Evolutionary conservation across 768 basidiomycete species (phyloP), one percentile per base, ranked within the genome.

Genomic region (Mycena polygramma): DNA sequence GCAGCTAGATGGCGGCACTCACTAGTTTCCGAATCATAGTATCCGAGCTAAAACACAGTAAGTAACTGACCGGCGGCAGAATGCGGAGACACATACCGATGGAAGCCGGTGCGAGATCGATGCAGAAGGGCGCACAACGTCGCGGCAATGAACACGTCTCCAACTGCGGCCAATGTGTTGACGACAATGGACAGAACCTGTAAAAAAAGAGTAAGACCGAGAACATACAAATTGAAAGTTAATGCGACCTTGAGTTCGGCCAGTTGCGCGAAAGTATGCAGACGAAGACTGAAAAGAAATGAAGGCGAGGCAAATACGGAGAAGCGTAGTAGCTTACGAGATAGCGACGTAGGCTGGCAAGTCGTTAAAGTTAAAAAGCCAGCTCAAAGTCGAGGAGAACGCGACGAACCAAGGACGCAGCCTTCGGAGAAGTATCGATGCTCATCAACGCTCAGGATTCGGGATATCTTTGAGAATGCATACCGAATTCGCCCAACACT

Each of bases 41-140:
- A 52, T 88, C 85, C 10, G 87, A 87, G 69, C 83, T 84, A 60
- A 65, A 52, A 62, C n/a, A 55, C 51, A 52, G 70, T 68, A 45
- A 57, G 36, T 19, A 58, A 22, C 39, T 7, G 4, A 45, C 17
- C 5, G 43, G 22, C 2, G 26, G 26, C 26, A 45, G 30, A 37
- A 45, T 15, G 57, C 13, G 11, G 20, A 66, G 24, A 62, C 39
- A 37, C 52, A 77, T 71, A 83, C 86, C 79, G 81, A 26, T 79
- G 79, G 77, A 87, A 88, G n/a, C 87, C 86, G 49, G 87, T 86
- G 54, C 87, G 81, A 6, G 84, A 86, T 10, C 73, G 75, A 36
- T 83, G 81, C 52, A 88, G 80, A 57, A 89, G 78, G 11, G 68
- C 70, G 64, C 82, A 84, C 30, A 88, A 80, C 24, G 80, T 73